Evolutionary conservation across 805 yeast genomes (phyloP).

Genomic region (Ogataea polymorpha): DNA sequence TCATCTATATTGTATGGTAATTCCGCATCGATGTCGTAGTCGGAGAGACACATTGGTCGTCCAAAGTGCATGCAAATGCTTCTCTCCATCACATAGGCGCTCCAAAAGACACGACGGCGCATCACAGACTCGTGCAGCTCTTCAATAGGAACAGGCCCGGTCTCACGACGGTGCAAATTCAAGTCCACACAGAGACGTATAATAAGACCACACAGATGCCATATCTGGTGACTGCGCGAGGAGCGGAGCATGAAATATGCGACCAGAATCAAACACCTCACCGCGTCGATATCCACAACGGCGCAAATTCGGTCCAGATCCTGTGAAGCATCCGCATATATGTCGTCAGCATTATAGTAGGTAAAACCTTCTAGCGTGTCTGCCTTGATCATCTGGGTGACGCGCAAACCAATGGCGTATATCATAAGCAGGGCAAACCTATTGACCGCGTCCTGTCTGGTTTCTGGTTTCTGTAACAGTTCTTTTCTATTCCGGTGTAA

Average conservation of each 20-base stretch:
- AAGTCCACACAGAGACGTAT: constrained; percentile 23
- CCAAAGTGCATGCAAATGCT: constrained; percentile 48
- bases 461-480: constrained; percentile 2
- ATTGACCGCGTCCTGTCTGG: constrained; percentile 12
- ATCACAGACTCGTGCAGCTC: constrained; percentile 17
- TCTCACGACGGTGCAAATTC: constrained; percentile 18
- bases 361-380: constrained; percentile 1
- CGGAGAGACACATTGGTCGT: constrained; percentile 46
- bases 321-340: constrained; percentile 16
- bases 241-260: constrained; percentile 20
- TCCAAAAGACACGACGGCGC: constrained; percentile 42
- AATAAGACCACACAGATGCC: constrained; percentile 21
- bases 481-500: constrained; percentile 15
- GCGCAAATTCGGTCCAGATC: constrained; percentile 12
- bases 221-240: constrained; percentile 18
- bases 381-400: constrained; percentile 11
- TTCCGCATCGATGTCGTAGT: constrained; percentile 47
- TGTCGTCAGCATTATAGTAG: constrained; percentile 11
- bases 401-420: constrained; percentile 21
- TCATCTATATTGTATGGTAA: constrained; percentile 32
- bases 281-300: constrained; percentile 16
- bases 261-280: constrained; percentile 14
- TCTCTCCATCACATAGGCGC: constrained; percentile 46
- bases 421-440: constrained; percentile 15
- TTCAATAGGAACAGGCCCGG: constrained; percentile 8